phyloP scores from a whole-genome alignment of 1,284 basidiomycete genomes.

The Cutaneotrichosporon sp. region DNA sequence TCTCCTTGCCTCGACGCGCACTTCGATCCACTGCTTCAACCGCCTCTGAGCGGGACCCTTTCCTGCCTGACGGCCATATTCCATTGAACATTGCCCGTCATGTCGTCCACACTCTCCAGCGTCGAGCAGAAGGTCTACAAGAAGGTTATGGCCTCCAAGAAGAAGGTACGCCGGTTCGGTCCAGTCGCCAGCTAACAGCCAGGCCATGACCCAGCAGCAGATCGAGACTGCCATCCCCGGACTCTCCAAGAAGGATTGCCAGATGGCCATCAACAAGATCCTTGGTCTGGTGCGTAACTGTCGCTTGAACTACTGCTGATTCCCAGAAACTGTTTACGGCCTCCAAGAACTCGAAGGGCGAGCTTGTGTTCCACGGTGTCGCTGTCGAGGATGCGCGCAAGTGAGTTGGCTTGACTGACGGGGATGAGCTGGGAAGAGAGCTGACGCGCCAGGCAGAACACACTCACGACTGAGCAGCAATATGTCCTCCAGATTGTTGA shows the following conservation, averaged over 20 bases:
- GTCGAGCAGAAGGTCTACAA: conserved; percentile 51
- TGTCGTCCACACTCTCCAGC: conserved; percentile 35
- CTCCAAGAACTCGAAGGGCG: conserved; percentile 30
- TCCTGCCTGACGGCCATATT: conserved; percentile 4
- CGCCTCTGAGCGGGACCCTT: conserved; percentile 1
- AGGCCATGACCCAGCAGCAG: conserved; percentile 36
- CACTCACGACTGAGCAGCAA: conserved; percentile 43
- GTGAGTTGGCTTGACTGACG: conserved; percentile 21
- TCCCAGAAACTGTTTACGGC: conserved; percentile 25
- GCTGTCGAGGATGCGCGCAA: conserved; percentile 39
- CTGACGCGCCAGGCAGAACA: conserved; percentile 30
- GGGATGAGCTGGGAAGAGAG: background rate
- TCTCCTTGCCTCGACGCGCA: background rate
- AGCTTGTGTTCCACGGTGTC: conserved; percentile 34
- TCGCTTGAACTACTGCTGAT: background rate
- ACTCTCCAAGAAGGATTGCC: conserved; percentile 29
- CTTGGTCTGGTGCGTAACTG: conserved; percentile 27
- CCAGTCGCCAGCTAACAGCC: conserved; percentile 9
- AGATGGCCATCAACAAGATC: conserved; percentile 28
- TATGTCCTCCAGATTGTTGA: conserved; percentile 35
- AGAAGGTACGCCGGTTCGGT: conserved; percentile 31
- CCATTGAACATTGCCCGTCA: conserved; percentile 15
- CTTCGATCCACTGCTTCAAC: background rate
- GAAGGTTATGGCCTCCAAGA: conserved; percentile 47
- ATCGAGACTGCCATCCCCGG: conserved; percentile 33